A percentile compares a stretch with the other conserved stretches of the same genome.
These are phyloP conservation scores for Dichotomopilus funicola DNA, from an alignment of 2,329 filamentous ascomycete species.

Conservation along the genomic window DNA sequence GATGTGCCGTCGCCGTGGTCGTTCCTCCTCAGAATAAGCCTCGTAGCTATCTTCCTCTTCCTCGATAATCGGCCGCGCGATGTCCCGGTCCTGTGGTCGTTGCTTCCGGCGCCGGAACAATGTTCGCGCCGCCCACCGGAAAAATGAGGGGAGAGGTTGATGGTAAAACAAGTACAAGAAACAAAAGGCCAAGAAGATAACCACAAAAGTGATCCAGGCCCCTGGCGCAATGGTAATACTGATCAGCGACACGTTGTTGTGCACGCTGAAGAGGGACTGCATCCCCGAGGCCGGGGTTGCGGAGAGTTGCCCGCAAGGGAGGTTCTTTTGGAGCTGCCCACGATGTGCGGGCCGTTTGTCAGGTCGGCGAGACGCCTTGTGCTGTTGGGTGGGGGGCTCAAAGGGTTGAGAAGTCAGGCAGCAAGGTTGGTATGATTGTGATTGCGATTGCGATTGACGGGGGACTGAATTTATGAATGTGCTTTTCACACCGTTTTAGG, in stretches of 20 bases:
- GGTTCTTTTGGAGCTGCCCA: constrained; percentile 2
- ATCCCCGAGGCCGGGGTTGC: constrained; percentile 29
- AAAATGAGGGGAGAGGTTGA: constrained; percentile 17
- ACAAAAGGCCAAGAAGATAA: constrained; percentile 45
- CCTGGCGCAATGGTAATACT: constrained; percentile 53
- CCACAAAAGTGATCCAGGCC: constrained; percentile 48
- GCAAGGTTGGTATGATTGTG: constrained; percentile 1
- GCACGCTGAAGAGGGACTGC: constrained; percentile 54
- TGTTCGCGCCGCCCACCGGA: constrained; percentile 17
- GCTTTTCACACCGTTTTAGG: no score
- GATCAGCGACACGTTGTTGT: constrained; percentile 55
- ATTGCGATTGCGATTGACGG: not conserved
- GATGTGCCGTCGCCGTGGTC: constrained; percentile 11
- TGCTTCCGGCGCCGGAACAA: constrained; percentile 20
- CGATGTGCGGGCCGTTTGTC: constrained; percentile 6
- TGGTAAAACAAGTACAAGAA: constrained; percentile 47
- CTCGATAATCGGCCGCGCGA: constrained; percentile 5
- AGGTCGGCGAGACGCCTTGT: constrained; percentile 9
- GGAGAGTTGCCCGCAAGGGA: constrained; percentile 24
- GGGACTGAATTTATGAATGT: no score
- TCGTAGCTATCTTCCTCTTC: constrained; percentile 17
- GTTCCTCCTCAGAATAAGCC: constrained; percentile 10
- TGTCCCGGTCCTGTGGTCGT: not conserved
- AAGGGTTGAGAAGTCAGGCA: no score
- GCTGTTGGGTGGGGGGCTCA: not conserved